Conservation (phyloP, 257 asterid genomes). For the Haberlea rhodopensis region DNA sequence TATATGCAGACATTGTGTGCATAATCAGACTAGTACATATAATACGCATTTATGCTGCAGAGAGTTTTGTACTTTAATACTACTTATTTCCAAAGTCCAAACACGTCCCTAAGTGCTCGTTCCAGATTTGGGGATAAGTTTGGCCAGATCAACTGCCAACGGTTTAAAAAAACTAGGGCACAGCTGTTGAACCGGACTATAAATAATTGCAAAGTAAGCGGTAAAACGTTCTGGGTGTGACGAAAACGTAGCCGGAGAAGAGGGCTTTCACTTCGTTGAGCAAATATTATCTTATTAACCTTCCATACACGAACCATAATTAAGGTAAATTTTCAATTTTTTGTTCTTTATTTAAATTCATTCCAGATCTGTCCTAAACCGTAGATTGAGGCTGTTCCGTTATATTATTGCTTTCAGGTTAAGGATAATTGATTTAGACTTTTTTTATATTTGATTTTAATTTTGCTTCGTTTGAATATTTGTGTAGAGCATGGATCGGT, state of each 20-base stretch:
- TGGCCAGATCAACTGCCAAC: constrained; percentile 9
- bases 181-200: constrained; percentile 32
- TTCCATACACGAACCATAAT: neutral
- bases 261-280: constrained; percentile 37
- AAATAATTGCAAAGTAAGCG: constrained; percentile 25
- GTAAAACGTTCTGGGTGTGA: constrained; percentile 32
- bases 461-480: neutral
- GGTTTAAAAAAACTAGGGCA: constrained; percentile 48
- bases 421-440: neutral
- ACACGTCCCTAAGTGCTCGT: neutral
- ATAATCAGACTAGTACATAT: no score
- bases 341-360: neutral
- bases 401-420: neutral
- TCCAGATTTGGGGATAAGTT: neutral
- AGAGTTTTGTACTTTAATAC: no score
- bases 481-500: constrained; percentile 61
- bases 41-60: no score
- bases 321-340: constrained; percentile 3
- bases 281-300: constrained; percentile 26
- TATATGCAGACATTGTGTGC: no score
- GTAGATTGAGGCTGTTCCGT: neutral
- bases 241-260: constrained; percentile 46
- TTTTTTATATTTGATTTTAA: neutral
- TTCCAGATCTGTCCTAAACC: neutral
- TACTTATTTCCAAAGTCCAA: no score